Percentiles rank a stretch among this genome's conserved stretches.
Evolutionary conservation across 2,329 filamentous ascomycete genomes (phyloP).

Genomic region (Fusarium sacchari): DNA sequence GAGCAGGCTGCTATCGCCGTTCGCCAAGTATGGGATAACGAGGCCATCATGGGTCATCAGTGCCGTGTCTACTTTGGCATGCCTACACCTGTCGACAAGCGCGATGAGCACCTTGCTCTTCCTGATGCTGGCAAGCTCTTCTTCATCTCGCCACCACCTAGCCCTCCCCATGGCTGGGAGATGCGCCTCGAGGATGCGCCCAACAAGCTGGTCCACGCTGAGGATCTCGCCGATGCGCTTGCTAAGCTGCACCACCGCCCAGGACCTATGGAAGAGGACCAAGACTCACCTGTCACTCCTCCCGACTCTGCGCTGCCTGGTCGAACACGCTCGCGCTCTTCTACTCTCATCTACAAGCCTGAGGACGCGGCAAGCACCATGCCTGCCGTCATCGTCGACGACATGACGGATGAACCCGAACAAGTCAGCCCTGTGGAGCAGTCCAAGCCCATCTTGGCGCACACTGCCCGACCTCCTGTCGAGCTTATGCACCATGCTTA

Average conservation of each 20-base stretch:
- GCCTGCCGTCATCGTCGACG: conserved; percentile 73
- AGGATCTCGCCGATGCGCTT: conserved; percentile 74
- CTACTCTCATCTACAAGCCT: conserved; percentile 73
- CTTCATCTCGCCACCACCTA: conserved; percentile 77
- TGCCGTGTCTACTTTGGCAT: conserved; percentile 77
- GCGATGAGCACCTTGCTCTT: conserved; percentile 69
- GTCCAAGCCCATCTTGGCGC: conserved; percentile 63
- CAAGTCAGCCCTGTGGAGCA: conserved; percentile 55
- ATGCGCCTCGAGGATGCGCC: conserved; percentile 74
- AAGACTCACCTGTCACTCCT: conserved; percentile 46
- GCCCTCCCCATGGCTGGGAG: conserved; percentile 75
- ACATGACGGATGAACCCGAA: conserved; percentile 68
- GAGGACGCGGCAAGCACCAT: conserved; percentile 62
- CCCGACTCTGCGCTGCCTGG: conserved; percentile 43
- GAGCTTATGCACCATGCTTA: conserved; percentile 67
- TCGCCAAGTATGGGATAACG: conserved; percentile 77
- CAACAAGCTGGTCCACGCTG: conserved; percentile 75
- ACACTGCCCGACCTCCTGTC: conserved; percentile 71
- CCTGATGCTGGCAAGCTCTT: conserved; percentile 77
- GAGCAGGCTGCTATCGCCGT: conserved; percentile 76
- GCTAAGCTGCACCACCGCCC: conserved; percentile 66
- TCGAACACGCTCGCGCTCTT: conserved; percentile 66
- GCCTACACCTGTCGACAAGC: conserved; percentile 64
- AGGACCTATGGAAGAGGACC: conserved; percentile 52
- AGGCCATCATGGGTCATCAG: conserved; percentile 75